phyloP scores from a whole-genome alignment of 768 basidiomycete species.

The Pisolithus marmoratus region DNA sequence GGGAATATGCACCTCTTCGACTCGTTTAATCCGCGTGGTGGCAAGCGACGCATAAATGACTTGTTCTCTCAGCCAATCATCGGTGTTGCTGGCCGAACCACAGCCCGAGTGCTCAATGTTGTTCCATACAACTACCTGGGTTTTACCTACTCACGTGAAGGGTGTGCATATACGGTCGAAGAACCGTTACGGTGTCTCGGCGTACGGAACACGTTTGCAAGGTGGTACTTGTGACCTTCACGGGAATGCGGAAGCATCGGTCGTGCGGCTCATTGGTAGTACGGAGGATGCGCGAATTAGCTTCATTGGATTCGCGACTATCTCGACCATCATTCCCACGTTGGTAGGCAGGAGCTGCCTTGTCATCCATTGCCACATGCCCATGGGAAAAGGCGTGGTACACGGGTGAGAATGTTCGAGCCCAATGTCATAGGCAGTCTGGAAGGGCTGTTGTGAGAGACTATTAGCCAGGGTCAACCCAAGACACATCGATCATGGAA shows the following conservation, averaged over 20 bases:
- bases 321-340: slow-evolving; percentile 89
- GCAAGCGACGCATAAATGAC: slow-evolving; percentile 94
- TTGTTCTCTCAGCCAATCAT: slow-evolving; percentile 92
- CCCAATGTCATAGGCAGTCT: slow-evolving; percentile 89
- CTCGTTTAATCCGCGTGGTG: slow-evolving; percentile 96
- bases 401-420: slow-evolving; percentile 89
- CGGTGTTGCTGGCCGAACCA: slow-evolving; percentile 85
- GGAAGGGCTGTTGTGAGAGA: slow-evolving; percentile 78
- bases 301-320: slow-evolving; percentile 95
- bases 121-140: slow-evolving; percentile 99
- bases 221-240: slow-evolving; percentile 88
- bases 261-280: slow-evolving; percentile 78
- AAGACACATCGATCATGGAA: slow-evolving; percentile 98
- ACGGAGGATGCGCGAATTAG: slow-evolving; percentile 85
- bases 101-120: slow-evolving; percentile 89
- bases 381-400: slow-evolving; percentile 93
- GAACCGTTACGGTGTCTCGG: slow-evolving; percentile 77
- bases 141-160: slow-evolving; percentile 88
- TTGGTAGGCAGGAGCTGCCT: slow-evolving; percentile 86
- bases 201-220: slow-evolving; percentile 74
- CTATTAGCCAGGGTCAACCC: slow-evolving; percentile 95
- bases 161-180: slow-evolving; percentile 92
- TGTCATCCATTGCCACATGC: slow-evolving; percentile 92
- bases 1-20: slow-evolving; percentile 98
- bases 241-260: slow-evolving; percentile 70